Evolutionary conservation across 495 filamentous ascomycete genomes (phyloP), one percentile per base, ranked within the genome.

Genomic region (Corynascus novoguineensis): DNA sequence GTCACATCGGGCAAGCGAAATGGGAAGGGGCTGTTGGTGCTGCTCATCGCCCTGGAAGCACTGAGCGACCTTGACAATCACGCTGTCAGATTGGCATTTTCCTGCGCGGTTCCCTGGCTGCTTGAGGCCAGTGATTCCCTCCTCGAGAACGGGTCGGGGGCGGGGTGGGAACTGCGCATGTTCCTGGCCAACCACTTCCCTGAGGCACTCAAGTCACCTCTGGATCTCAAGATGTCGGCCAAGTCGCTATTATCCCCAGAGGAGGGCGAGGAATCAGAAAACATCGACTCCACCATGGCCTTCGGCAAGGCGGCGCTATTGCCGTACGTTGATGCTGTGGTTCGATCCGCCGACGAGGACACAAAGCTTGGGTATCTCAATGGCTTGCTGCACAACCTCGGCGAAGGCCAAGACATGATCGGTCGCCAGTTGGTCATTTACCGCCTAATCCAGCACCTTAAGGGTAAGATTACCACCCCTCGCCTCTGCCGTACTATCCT

Each of bases 81-180:
- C 29, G 25, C 21, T 1, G 28, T 67, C 25, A 60, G 54, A 19
- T 32, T 58, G 28, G 47, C 50, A 5, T 10, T 58, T 6, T 31
- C 58, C 11, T 12, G 17, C 11, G 34, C 46, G 11, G 54, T 62
- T 10, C 45, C 60, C 6, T 28, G 50, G 4, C 60, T 68, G 29
- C 29, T 76, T 24, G 61, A 71, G 44, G 50, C 55, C n/a, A 64
- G 71, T 58, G 40, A 65, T 14, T 56, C 50, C n/a, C 61, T 65
- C n/a, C 48, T 71, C 8, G 60, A 63, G 7, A 62, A 61, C 27
- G 60, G 63, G 1, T n/a, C 59, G 21, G 49, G 65, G 21, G 42
- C 59, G 31, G 71, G 70, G 15, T 75, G 74, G 74, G 69, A 74
- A 52, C 35, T 75, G 2, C 68, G 67, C 27, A 67, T 55, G 34